A percentile compares a stretch with the other conserved stretches of the same genome.
These are phyloP conservation scores for Epichloe gansuensis DNA, from an alignment of 2,329 filamentous ascomycete species.

Conservation along the genomic window DNA sequence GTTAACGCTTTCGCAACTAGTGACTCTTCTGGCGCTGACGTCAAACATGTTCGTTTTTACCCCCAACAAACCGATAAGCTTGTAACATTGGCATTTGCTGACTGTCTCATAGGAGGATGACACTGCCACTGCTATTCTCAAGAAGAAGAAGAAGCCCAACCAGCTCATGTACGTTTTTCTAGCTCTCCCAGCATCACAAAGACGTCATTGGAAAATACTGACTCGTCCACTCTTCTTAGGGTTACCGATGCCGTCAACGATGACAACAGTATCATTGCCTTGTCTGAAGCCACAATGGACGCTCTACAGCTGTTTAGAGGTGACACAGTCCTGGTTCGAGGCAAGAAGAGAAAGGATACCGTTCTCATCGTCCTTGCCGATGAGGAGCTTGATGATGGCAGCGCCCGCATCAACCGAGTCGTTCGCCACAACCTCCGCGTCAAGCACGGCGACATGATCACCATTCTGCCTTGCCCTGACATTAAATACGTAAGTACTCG, in stretches of 20 bases:
- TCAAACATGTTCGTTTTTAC: conserved; percentile 59
- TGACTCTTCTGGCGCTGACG: conserved; percentile 79
- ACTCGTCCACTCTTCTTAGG: conserved; percentile 32
- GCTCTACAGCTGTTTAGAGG: conserved; percentile 95
- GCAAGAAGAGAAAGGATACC: conserved; percentile 99
- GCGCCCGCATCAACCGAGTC: conserved; percentile 93
- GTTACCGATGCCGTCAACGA: conserved; percentile 98
- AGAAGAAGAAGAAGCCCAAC: conserved; percentile 99
- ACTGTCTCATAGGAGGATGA: conserved; percentile 59
- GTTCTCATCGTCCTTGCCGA: conserved; percentile 95
- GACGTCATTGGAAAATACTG: neutral
- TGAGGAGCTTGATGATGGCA: conserved; percentile 95
- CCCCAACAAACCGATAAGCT: conserved; percentile 8
- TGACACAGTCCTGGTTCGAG: conserved; percentile 94
- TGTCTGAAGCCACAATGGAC: conserved; percentile 99
- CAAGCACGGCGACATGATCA: conserved; percentile 96
- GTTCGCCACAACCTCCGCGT: conserved; percentile 96
- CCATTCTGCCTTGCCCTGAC: conserved; percentile 92
- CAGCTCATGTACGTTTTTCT: conserved; percentile 68
- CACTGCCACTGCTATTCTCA: conserved; percentile 88
- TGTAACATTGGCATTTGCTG: conserved; percentile 11
- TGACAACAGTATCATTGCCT: conserved; percentile 98
- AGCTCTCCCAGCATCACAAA: neutral
- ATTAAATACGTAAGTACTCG: conserved; percentile 87
- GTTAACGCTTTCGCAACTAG: conserved; percentile 31